Percentiles rank a stretch among this genome's conserved stretches.
Evolutionary conservation across 192 early-diverging fungal genomes (phyloP).

Genomic region (Radiomyces spectabilis): DNA sequence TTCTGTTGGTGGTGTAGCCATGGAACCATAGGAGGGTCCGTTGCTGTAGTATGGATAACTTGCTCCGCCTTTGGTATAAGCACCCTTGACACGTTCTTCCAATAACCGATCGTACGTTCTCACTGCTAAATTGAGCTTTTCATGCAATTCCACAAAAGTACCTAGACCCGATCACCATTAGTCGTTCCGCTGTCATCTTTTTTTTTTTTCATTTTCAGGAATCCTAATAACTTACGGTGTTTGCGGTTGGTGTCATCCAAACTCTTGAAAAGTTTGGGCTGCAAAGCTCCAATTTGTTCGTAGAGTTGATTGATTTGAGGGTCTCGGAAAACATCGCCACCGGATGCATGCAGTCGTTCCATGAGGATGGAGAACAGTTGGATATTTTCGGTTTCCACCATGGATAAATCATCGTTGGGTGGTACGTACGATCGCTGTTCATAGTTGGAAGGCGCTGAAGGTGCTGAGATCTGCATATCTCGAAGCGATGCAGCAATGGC

Average conservation of each 20-base stretch:
- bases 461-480: slow-evolving; percentile 42
- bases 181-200: neutral
- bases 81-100: slow-evolving; percentile 55
- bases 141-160: slow-evolving; percentile 66
- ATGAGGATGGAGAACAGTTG: slow-evolving; percentile 84
- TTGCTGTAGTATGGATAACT: neutral
- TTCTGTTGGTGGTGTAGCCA: neutral
- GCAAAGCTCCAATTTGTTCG: slow-evolving; percentile 79
- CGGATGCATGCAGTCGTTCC: slow-evolving; percentile 68
- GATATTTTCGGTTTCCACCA: slow-evolving; percentile 82
- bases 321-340: slow-evolving; percentile 68
- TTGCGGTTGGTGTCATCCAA: slow-evolving; percentile 71
- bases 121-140: slow-evolving; percentile 74
- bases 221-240: slow-evolving; percentile 51
- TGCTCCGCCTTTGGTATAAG: slow-evolving; percentile 13
- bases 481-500: slow-evolving; percentile 73
- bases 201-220: neutral
- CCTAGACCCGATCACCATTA: slow-evolving; percentile 1
- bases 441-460: slow-evolving; percentile 2
- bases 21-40: neutral
- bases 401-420: slow-evolving; percentile 51
- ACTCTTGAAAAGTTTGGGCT: slow-evolving; percentile 71
- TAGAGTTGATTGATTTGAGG: slow-evolving; percentile 75
- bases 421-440: slow-evolving; percentile 15
- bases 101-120: slow-evolving; percentile 85